Percentiles rank a stretch among this genome's conserved stretches.
Conservation (phyloP, 495 filamentous ascomycete species). For the Massariosphaeria phaeospora region DNA sequence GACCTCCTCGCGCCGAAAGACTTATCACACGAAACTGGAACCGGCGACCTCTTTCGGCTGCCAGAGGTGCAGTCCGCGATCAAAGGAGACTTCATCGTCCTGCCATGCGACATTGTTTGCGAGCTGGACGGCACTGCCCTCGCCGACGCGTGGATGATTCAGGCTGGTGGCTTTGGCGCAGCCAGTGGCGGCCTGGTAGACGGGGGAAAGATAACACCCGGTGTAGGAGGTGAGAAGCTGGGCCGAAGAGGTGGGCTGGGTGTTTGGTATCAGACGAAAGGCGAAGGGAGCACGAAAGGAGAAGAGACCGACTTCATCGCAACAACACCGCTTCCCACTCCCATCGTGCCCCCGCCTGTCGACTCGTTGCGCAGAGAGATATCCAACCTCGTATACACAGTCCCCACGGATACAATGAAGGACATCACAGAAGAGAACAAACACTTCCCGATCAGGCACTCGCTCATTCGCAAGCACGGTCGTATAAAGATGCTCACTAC, state of each 20-base stretch:
- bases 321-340: conserved; percentile 57
- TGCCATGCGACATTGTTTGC: conserved; percentile 92
- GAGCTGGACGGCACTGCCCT: conserved; percentile 78
- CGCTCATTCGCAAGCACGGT: conserved; percentile 64
- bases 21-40: conserved; percentile 73
- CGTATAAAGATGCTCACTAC: conserved; percentile 71
- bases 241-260: conserved; percentile 70
- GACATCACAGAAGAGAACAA: conserved; percentile 70
- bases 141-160: conserved; percentile 87
- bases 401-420: conserved; percentile 79
- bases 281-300: conserved; percentile 69
- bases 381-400: conserved; percentile 64
- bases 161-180: conserved; percentile 61
- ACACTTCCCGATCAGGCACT: conserved; percentile 63
- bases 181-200: conserved; percentile 39
- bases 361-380: conserved; percentile 60
- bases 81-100: conserved; percentile 77
- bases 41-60: conserved; percentile 77
- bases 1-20: conserved; percentile 68
- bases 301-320: conserved; percentile 89
- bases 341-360: conserved; percentile 52
- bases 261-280: conserved; percentile 85
- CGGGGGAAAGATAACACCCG: conserved; percentile 39
- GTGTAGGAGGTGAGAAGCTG: conserved; percentile 50
- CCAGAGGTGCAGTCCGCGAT: conserved; percentile 48